These are phyloP conservation scores for Raphanus raphanistrum DNA, from an alignment of 345 rosid genomes.

Conservation along the genomic window DNA sequence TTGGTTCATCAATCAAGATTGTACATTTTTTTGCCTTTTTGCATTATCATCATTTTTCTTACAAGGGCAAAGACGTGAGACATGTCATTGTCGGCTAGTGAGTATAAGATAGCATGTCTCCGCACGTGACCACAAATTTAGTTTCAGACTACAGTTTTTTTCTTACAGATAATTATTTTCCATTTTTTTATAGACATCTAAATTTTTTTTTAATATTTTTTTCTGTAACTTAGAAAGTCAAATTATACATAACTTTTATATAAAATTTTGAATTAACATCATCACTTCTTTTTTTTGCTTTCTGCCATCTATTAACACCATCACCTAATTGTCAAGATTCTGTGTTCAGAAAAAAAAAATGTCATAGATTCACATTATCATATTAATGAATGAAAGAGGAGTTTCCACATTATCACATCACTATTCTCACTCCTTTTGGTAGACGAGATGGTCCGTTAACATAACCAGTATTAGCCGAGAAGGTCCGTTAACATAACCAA, in stretches of 20 bases:
- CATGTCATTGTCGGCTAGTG: slow-evolving; percentile 25
- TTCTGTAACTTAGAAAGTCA: too few relatives aligned
- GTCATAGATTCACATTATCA: too few relatives aligned
- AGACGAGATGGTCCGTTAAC: neutral
- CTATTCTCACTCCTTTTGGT: neutral
- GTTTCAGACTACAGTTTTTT: neutral
- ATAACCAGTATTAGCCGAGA: neutral
- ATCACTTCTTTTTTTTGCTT: too few relatives aligned
- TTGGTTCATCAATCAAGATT: slow-evolving; percentile 12
- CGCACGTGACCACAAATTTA: slow-evolving; percentile 28
- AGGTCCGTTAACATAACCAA: too few relatives aligned
- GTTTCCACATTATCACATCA: too few relatives aligned
- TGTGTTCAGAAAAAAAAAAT: too few relatives aligned
- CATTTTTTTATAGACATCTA: neutral
- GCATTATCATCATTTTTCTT: neutral
- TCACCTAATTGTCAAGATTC: too few relatives aligned
- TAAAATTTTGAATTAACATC: too few relatives aligned
- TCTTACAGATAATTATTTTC: neutral
- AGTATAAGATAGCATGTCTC: slow-evolving; percentile 23
- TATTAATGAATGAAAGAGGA: neutral
- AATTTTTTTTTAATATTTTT: too few relatives aligned
- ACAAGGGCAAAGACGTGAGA: neutral
- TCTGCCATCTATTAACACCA: too few relatives aligned
- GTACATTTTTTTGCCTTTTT: neutral
- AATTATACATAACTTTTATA: too few relatives aligned